Percentiles rank a stretch among this genome's conserved stretches.
These are phyloP conservation scores for Aegle marmelos DNA, from an alignment of 345 rosid genomes.

Conservation along the genomic window DNA sequence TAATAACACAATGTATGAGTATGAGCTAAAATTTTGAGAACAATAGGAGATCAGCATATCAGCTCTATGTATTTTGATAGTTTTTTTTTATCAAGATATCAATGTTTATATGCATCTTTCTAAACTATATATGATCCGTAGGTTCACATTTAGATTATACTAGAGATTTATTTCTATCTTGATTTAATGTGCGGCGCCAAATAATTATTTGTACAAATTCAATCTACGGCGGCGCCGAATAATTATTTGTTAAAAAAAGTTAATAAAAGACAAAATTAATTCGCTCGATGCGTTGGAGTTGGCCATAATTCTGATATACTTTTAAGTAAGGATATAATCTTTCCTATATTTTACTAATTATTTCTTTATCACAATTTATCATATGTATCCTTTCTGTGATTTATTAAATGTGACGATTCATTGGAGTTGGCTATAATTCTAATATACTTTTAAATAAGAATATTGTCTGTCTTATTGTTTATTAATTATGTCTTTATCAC, in stretches of 20 bases:
- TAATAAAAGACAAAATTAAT: background rate
- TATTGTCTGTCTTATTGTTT: no score
- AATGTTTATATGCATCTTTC: no score
- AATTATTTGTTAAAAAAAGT: background rate
- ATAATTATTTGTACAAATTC: background rate
- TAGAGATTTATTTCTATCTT: no score
- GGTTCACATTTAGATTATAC: no score
- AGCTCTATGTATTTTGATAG: background rate
- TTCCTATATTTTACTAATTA: no score
- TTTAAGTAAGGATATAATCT: no score
- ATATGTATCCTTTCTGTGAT: accelerated
- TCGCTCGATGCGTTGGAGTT: background rate
- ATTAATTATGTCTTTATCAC: background rate
- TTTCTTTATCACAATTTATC: background rate
- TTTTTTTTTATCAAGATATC: no score
- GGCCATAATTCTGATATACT: background rate
- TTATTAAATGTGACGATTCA: no score
- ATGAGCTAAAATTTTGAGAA: background rate
- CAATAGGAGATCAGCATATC: background rate
- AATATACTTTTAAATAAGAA: no score
- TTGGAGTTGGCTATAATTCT: background rate
- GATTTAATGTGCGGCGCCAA: no score
- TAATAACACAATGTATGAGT: background rate
- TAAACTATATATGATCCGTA: background rate
- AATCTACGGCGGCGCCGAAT: no score